These are phyloP conservation scores for Linnemannia schmuckeri DNA, from an alignment of 192 early-diverging fungal genomes.

Conservation along the genomic window DNA sequence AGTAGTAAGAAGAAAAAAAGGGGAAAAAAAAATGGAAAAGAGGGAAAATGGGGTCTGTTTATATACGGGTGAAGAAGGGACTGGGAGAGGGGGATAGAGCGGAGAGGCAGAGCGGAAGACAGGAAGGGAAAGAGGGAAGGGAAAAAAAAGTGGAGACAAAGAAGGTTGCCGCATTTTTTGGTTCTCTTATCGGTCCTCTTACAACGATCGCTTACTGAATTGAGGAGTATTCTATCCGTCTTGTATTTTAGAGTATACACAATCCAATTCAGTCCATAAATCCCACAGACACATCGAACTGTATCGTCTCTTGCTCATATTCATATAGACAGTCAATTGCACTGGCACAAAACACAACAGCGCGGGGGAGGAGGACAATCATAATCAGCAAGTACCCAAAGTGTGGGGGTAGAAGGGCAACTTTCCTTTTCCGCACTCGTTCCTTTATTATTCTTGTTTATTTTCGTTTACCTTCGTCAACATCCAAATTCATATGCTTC, in stretches of 20 bases:
- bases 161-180: conserved; percentile 24
- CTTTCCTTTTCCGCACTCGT: no score
- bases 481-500: background rate
- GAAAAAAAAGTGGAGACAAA: conserved; percentile 55
- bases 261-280: background rate
- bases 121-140: background rate
- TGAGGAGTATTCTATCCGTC: background rate
- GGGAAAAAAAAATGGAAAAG: conserved; percentile 25
- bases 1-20: conserved; percentile 11
- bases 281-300: conserved; percentile 5
- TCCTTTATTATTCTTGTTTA: background rate
- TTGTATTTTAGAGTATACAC: background rate
- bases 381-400: background rate
- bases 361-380: background rate
- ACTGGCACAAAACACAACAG: background rate
- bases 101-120: background rate
- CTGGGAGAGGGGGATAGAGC: background rate
- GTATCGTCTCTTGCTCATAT: background rate
- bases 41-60: background rate
- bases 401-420: background rate
- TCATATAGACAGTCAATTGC: background rate
- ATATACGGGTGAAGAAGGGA: background rate
- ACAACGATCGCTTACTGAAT: background rate
- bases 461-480: background rate
- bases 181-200: background rate